Conservation (phyloP, 192 early-diverging fungal species). For the Rhizoclosmatium globosum region DNA sequence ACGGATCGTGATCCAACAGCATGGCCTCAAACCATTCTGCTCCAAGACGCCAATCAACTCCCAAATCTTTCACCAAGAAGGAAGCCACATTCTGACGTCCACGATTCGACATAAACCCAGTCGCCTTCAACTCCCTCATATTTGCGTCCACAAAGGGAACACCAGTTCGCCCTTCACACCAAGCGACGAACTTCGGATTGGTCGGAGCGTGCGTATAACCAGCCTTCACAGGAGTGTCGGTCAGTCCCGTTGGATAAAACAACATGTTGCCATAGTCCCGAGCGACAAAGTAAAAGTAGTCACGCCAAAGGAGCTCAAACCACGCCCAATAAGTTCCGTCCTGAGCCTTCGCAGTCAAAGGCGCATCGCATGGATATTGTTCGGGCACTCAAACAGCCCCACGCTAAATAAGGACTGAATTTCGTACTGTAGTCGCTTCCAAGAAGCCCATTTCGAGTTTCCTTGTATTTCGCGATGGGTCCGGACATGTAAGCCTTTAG, state of each 20-base stretch:
- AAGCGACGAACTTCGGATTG: slow-evolving; percentile 7
- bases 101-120: slow-evolving; percentile 50
- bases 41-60: slow-evolving; percentile 43
- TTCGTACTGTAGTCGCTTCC: slow-evolving; percentile 55
- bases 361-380: slow-evolving; percentile 6
- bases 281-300: slow-evolving; percentile 47
- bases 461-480: slow-evolving; percentile 41
- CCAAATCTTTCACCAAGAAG: slow-evolving; percentile 49
- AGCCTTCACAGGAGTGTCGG: no score
- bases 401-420: slow-evolving; percentile 35
- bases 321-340: slow-evolving; percentile 47
- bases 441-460: slow-evolving; percentile 51
- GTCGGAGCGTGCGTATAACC: background rate
- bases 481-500: slow-evolving; percentile 44
- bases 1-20: slow-evolving; percentile 51
- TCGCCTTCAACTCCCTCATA: slow-evolving; percentile 45
- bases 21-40: slow-evolving; percentile 50
- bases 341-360: slow-evolving; percentile 9
- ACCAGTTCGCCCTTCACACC: slow-evolving; percentile 45
- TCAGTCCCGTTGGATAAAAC: slow-evolving; percentile 16
- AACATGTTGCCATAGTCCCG: slow-evolving; percentile 35
- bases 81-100: slow-evolving; percentile 52
- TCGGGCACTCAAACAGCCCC: slow-evolving; percentile 6
- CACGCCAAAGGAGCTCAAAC: slow-evolving; percentile 55
- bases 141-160: slow-evolving; percentile 54